phyloP scores from a whole-genome alignment of 805 yeast genomes.

The Yarrowia sp. region DNA sequence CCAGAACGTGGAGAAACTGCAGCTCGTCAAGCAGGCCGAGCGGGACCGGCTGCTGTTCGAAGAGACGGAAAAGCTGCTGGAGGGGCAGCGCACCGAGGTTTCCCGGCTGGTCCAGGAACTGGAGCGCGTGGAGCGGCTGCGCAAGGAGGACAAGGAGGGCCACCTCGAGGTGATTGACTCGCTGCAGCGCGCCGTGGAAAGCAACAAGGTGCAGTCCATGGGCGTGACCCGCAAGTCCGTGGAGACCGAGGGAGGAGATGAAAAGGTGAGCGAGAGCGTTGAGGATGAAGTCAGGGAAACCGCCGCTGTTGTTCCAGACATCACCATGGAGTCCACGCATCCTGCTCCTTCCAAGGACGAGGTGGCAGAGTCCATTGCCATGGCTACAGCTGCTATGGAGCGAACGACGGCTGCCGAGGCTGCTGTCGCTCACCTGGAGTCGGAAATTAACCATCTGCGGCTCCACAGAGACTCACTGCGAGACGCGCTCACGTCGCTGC shows the following conservation, averaged over 20 bases:
- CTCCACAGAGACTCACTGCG: conserved; percentile 36
- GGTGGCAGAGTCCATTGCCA: not conserved
- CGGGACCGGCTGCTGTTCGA: conserved; percentile 22
- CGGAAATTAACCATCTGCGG: conserved; percentile 12
- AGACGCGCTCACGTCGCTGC: conserved; percentile 30
- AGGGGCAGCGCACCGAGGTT: conserved; percentile 6
- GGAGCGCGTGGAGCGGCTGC: conserved; percentile 2
- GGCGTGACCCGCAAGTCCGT: not conserved
- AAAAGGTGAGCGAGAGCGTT: not conserved
- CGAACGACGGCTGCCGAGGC: conserved; percentile 9
- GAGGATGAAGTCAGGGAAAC: not conserved
- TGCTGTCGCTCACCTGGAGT: not conserved
- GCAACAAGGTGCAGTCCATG: not conserved
- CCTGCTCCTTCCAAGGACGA: not conserved
- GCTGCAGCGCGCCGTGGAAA: not conserved
- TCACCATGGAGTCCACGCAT: no score
- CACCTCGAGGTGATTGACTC: conserved; percentile 14
- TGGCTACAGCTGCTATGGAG: conserved; percentile 1
- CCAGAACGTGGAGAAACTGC: conserved; percentile 25
- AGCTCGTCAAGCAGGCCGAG: conserved; percentile 24
- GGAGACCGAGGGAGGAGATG: not conserved
- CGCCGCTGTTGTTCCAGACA: no score
- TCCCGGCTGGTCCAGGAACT: conserved; percentile 29
- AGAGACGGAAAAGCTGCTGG: conserved; percentile 22
- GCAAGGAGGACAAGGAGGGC: conserved; percentile 13